These are phyloP conservation scores for Trichoderma erinaceum DNA, from an alignment of 495 filamentous ascomycete species.

Conservation along the genomic window DNA sequence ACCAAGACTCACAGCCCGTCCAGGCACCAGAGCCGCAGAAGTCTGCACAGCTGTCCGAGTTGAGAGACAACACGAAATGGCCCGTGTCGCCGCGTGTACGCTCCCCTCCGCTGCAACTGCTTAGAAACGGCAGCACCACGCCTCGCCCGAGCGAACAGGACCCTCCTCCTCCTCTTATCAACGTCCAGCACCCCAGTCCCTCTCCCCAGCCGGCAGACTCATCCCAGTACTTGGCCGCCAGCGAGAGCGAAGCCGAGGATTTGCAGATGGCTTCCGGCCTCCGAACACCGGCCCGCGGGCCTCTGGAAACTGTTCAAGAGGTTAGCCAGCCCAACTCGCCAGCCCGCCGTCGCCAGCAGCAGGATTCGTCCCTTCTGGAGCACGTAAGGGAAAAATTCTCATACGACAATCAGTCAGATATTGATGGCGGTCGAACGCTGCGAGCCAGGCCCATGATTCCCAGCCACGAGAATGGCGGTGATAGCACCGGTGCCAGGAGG, in stretches of 20 bases:
- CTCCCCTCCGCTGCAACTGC: constrained; percentile 57
- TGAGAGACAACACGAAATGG: constrained; percentile 56
- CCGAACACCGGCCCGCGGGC: constrained; percentile 60
- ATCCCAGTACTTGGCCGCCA: constrained; percentile 15
- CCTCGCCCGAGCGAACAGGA: constrained; percentile 43
- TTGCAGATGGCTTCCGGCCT: constrained; percentile 46
- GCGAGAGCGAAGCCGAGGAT: constrained; percentile 51
- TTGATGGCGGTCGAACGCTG: constrained; percentile 27
- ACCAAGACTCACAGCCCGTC: constrained; percentile 44
- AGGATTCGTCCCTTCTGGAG: constrained; percentile 35
- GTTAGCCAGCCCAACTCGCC: constrained; percentile 75
- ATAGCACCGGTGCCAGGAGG: constrained; percentile 39
- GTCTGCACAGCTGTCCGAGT: constrained; percentile 40
- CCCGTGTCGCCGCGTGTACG: constrained; percentile 59
- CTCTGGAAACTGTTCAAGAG: constrained; percentile 90
- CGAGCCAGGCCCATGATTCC: constrained; percentile 30
- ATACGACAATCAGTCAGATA: constrained; percentile 33
- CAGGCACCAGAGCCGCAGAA: constrained; percentile 60
- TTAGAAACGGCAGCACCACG: constrained; percentile 32
- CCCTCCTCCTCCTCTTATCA: constrained; percentile 46
- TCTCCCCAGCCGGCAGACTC: constrained; percentile 26
- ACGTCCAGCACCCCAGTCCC: constrained; percentile 48
- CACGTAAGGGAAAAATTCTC: constrained; percentile 44
- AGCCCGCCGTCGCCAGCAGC: constrained; percentile 25
- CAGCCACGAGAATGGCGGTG: constrained; percentile 57